phyloP scores from a whole-genome alignment of 192 early-diverging fungal species.

The Funneliformis mosseae region DNA sequence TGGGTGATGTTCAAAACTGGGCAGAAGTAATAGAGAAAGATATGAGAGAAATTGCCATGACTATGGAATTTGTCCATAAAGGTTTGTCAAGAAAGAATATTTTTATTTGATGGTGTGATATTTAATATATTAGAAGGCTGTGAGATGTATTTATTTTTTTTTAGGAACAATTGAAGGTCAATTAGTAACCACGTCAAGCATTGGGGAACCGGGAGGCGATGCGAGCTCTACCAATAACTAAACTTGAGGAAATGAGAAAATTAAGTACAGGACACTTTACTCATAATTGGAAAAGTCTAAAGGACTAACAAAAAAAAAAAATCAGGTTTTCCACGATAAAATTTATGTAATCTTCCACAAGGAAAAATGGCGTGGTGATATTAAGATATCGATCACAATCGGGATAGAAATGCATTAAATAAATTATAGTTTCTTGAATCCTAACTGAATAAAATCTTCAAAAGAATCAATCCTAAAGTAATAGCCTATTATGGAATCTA shows the following conservation, averaged over 20 bases:
- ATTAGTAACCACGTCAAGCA: neutral
- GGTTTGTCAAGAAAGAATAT: neutral
- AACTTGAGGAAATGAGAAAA: neutral
- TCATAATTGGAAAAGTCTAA: too few relatives aligned
- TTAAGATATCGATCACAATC: too few relatives aligned
- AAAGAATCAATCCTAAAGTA: too few relatives aligned
- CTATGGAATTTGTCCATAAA: slow-evolving; percentile 54
- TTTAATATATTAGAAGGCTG: too few relatives aligned
- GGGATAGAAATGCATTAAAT: too few relatives aligned
- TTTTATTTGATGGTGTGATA: neutral
- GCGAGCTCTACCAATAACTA: too few relatives aligned
- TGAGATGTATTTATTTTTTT: neutral
- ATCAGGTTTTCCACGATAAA: too few relatives aligned
- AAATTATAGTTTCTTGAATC: too few relatives aligned
- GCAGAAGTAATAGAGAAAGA: slow-evolving; percentile 81
- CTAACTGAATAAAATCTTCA: too few relatives aligned
- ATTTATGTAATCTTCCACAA: too few relatives aligned
- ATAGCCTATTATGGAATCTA: neutral
- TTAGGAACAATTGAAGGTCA: neutral
- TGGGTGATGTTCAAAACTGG: slow-evolving; percentile 90
- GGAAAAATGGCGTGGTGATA: too few relatives aligned
- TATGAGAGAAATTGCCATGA: slow-evolving; percentile 71
- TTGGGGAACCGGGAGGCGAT: neutral
- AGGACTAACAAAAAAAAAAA: too few relatives aligned
- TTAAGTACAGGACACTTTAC: neutral